Percentiles rank a stretch among this genome's conserved stretches.
Conservation (phyloP, 2,329 filamentous ascomycete species). For the Claviceps monticola region DNA sequence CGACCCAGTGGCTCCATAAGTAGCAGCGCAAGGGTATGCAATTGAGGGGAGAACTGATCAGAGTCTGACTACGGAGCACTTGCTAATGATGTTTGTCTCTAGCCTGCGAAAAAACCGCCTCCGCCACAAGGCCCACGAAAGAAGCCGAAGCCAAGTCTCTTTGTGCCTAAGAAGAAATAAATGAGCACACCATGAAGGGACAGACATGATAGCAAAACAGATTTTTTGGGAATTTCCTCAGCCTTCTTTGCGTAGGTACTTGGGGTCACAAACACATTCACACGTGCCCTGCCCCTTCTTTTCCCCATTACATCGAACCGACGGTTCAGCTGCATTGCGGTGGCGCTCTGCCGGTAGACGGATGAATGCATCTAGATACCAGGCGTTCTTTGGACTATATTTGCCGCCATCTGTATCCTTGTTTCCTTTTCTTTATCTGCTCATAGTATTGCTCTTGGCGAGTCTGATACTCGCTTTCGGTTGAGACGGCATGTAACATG, state of each 20-base stretch:
- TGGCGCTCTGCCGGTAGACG: constrained; percentile 2
- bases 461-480: background rate
- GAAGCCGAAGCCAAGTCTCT: constrained; percentile 11
- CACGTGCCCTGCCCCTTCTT: background rate
- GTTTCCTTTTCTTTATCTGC: background rate
- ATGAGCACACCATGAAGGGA: background rate
- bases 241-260: background rate
- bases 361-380: background rate
- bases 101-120: constrained; percentile 4
- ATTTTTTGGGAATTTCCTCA: background rate
- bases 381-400: background rate
- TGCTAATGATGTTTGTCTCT: background rate
- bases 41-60: background rate
- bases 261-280: too few species aligned
- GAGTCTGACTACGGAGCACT: background rate
- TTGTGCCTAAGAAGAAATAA: constrained; percentile 12
- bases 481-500: background rate
- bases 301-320: too few species aligned
- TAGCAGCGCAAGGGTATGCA: constrained; percentile 11
- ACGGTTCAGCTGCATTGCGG: constrained; percentile 3
- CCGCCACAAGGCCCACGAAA: constrained; percentile 6
- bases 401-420: background rate
- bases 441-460: background rate
- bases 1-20: constrained; percentile 7
- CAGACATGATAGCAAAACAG: background rate